phyloP scores from a whole-genome alignment of 495 filamentous ascomycete species.

The Penicillium lagena region DNA sequence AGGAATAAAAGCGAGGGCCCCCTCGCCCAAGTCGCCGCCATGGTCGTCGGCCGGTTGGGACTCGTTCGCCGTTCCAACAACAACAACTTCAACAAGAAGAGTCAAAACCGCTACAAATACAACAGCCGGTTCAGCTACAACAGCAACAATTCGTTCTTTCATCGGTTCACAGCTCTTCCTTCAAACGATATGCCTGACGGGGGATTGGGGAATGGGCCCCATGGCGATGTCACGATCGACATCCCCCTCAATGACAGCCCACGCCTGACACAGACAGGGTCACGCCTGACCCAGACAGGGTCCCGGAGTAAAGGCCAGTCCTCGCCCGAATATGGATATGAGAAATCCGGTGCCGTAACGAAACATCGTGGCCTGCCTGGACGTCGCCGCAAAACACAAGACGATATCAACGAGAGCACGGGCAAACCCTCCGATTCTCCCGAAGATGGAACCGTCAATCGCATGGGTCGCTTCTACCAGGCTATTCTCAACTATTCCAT shows the following conservation, averaged over 20 bases:
- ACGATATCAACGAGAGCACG: slow-evolving; percentile 38
- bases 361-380: slow-evolving; percentile 23
- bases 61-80: too few species aligned
- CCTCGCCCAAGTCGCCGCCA: too few species aligned
- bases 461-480: slow-evolving; percentile 82
- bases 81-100: not conserved
- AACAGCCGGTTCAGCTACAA: not conserved
- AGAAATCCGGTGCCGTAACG: too few species aligned
- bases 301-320: too few species aligned
- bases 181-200: slow-evolving; percentile 30
- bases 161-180: slow-evolving; percentile 33
- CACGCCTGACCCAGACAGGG: too few species aligned
- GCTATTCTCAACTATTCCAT: slow-evolving; percentile 80
- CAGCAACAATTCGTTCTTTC: not conserved
- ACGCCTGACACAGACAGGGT: too few species aligned
- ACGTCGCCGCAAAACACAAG: slow-evolving; percentile 37
- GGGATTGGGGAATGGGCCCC: slow-evolving; percentile 34
- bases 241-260: slow-evolving; percentile 46
- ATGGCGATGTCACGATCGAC: slow-evolving; percentile 51
- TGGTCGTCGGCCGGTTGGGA: too few species aligned
- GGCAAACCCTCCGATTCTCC: slow-evolving; percentile 39
- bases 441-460: slow-evolving; percentile 60
- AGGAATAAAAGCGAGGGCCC: too few species aligned
- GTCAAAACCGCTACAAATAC: too few species aligned
- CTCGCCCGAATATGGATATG: too few species aligned